Percentiles rank a stretch among this genome's conserved stretches.
Evolutionary conservation across 2,329 filamentous ascomycete species (phyloP).

Genomic region (Fusarium succisae): DNA sequence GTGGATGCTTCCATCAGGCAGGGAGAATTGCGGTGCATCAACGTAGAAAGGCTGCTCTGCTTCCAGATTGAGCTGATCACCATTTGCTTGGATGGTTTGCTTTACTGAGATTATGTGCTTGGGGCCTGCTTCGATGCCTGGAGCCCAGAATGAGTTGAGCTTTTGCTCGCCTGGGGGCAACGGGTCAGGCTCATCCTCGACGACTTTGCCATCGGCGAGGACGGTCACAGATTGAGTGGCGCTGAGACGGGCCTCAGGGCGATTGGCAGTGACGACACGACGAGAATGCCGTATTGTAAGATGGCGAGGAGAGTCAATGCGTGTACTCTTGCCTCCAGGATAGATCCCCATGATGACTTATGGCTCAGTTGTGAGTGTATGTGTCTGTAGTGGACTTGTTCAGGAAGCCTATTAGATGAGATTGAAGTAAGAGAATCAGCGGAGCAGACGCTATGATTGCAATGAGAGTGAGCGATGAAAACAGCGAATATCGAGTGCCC

Average conservation of each 20-base stretch:
- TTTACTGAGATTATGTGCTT: slow-evolving; percentile 5
- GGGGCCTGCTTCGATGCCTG: slow-evolving; percentile 20
- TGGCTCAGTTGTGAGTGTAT: background rate
- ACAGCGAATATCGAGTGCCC: background rate
- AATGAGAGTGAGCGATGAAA: background rate
- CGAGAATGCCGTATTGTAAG: slow-evolving; percentile 9
- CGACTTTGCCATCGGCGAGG: background rate
- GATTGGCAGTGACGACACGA: background rate
- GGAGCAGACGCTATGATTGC: too few species aligned
- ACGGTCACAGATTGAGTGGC: background rate
- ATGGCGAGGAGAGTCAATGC: slow-evolving; percentile 20
- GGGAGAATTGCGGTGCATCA: slow-evolving; percentile 47
- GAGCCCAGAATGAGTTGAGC: slow-evolving; percentile 34
- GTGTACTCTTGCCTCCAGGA: slow-evolving; percentile 21
- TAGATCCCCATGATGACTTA: slow-evolving; percentile 17
- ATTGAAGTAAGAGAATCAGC: rapidly evolving
- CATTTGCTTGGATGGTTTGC: slow-evolving; percentile 2
- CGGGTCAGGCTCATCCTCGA: background rate
- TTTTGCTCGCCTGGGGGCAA: slow-evolving; percentile 23
- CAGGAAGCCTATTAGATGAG: rapidly evolving
- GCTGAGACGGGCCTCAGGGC: background rate
- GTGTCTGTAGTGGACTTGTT: background rate
- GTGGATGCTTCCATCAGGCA: slow-evolving; percentile 48
- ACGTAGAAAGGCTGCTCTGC: slow-evolving; percentile 47
- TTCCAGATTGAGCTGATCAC: background rate